Base-by-base conservation (phyloP, 306 rosid genomes). In the Quercus parvula region DNA sequence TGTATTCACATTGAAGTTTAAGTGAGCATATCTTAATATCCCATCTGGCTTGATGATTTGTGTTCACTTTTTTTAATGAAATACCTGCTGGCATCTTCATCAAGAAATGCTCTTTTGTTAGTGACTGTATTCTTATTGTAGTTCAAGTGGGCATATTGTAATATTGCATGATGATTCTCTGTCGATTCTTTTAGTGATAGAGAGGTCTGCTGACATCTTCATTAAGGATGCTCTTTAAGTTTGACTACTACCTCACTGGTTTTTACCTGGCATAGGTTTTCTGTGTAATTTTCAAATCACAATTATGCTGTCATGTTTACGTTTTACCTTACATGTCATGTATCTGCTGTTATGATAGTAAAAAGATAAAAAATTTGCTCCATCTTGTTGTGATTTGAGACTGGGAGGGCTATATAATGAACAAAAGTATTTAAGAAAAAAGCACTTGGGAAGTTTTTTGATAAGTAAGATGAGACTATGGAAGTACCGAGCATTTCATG, bases 31-130 rank as follows among this genome's bases (percentile, higher is more conserved):
- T 59, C 24, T 49, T 75, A 76, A 28, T 68, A 69, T 56, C 35
- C 28, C 67, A 73, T 79, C 24, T 80, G 61, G 67, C 81, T 52
- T 78, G 81, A 63, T 49, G 61, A 78, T 73, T 25, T 5, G 74
- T 22, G 24, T 54, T 77, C 31, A n/a, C 61, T 76, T 67, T 74
- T 81, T 75, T 54, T 75, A 54, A 38, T 56, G 63, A 14, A 77
- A 77, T 41, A 6, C 55, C 63, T 30, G 69, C 57, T 62, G 76
- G 74, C 27, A 75, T 66, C 75, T 68, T 68, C 28, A 10, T 35
- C 9, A 19, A 35, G 27, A 35, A 19, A 19, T 35, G 11, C 72
- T 12, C 28, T 70, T 64, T 18, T 69, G 38, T 17, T 70, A 17
- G 2, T 24, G 70, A 41, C 56, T 70, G n/a, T 19, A 19, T 38